Evolutionary conservation across 805 yeast genomes (phyloP), one percentile per base, ranked within the genome.

Genomic region (Ogataea allantospora): DNA sequence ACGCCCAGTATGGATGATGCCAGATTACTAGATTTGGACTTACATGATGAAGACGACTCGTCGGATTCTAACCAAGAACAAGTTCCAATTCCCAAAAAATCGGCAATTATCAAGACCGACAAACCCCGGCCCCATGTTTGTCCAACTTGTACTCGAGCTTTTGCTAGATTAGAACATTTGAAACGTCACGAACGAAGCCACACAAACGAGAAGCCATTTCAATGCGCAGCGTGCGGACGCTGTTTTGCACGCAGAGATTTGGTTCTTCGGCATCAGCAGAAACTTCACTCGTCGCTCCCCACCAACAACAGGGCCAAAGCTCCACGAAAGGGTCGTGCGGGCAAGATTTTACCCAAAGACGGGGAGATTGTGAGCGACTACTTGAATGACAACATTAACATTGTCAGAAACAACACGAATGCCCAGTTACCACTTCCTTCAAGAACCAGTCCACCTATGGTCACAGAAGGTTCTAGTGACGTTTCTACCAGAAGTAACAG

Each of bases 91-190:
- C 96, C 96, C 17, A 82, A 83, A 50, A 88, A 88, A 57, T 80
- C 95, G 4, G 81, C 86, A 30, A 72, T 80, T 42, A 83, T 86
- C 57, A 86, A 87, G 60, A 87, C 96, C 0, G 95, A 88, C 55
- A 88, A 88, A 58, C 98, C 98, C 10, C 71, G 98, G 42, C 98
- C 98, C 1, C 95, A 87, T 56, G 73, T 86, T 8, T 93, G 99
- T 60, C 63, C 83, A 2, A 83, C 87, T 4, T 93, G 99, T 59
- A 87, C 97, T 1, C 72, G 99, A 43, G 95, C 95, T 2, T 93
- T 93, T 73, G 99, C 97, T 2, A 74, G 99, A 38, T 71, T 87
- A 33, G 99, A 91, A 62, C 99, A 91, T 63, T 71, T 93, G 55
- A 88, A 86, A 61, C 79, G 99, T 41, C 99, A 91, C 57, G 95